Evolutionary conservation across 2,329 filamentous ascomycete species (phyloP).

Genomic region (Diaporthe caulivora): DNA sequence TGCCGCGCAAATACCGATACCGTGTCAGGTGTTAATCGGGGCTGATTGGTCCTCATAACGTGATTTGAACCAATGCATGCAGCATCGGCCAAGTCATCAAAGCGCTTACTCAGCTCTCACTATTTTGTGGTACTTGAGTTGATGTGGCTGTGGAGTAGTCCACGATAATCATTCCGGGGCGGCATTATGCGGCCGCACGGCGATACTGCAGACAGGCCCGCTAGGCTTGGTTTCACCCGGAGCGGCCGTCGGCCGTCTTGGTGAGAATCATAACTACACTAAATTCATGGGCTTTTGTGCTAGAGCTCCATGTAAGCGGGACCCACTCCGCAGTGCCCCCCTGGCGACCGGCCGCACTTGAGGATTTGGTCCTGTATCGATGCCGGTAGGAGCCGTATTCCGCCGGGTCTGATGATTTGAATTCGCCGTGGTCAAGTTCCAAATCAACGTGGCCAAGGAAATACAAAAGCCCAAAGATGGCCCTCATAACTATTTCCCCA

Average conservation of each 20-base stretch:
- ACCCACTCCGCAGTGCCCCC: neutral
- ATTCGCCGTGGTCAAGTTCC: neutral
- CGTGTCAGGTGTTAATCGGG: neutral
- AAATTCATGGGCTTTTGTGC: neutral
- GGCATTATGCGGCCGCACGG: constrained; percentile 31
- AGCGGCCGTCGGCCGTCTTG: constrained; percentile 21
- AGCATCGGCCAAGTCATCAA: no score
- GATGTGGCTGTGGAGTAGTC: neutral
- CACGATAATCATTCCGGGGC: constrained; percentile 15
- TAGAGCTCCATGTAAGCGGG: constrained; percentile 25
- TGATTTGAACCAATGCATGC: neutral
- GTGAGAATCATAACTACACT: no score
- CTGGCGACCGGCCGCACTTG: neutral
- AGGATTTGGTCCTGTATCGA: no score
- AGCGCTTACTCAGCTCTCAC: neutral
- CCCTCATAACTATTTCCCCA: neutral
- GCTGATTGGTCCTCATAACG: no score
- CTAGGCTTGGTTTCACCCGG: neutral
- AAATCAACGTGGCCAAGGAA: neutral
- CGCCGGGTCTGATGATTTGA: no score
- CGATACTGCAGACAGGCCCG: neutral
- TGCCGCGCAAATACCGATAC: neutral
- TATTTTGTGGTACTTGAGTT: neutral
- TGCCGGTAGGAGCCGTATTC: neutral
- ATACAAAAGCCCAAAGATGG: neutral